Conservation (phyloP, 352 stramenopile genomes). For the Phytopythium sindhum region DNA sequence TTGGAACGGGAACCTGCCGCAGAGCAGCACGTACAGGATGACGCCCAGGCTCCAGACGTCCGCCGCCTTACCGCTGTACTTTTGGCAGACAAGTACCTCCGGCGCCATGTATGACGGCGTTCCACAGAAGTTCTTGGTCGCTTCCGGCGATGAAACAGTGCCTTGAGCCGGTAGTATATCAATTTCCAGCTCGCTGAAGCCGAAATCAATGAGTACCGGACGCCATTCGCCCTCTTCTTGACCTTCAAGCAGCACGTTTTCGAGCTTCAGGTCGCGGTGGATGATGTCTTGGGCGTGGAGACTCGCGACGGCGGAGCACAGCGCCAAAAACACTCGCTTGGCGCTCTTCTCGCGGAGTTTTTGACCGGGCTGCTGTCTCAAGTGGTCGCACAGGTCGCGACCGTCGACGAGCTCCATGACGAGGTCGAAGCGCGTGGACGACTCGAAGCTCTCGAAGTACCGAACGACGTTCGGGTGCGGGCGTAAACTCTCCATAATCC, state of each 20-base stretch:
- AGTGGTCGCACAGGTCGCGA: conserved; percentile 39
- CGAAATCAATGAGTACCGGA: conserved; percentile 63
- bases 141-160: conserved; percentile 11
- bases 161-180: background rate
- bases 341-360: conserved; percentile 33
- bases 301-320: conserved; percentile 29
- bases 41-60: conserved; percentile 70
- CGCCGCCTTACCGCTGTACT: conserved; percentile 54
- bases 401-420: conserved; percentile 50
- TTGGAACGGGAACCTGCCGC: conserved; percentile 56
- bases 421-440: conserved; percentile 46
- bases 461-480: conserved; percentile 41
- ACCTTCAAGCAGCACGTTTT: conserved; percentile 55
- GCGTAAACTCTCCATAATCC: conserved; percentile 34
- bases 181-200: conserved; percentile 56
- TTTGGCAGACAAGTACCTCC: conserved; percentile 51
- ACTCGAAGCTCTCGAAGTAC: conserved; percentile 63
- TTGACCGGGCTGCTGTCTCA: conserved; percentile 25
- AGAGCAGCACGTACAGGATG: conserved; percentile 65
- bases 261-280: conserved; percentile 75
- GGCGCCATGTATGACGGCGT: conserved; percentile 80
- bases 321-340: conserved; percentile 36
- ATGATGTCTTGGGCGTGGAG: conserved; percentile 58
- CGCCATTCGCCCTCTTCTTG: conserved; percentile 18
- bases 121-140: conserved; percentile 73